phyloP scores from a whole-genome alignment of 306 rosid genomes.

The Amphicarpaea edgeworthii region DNA sequence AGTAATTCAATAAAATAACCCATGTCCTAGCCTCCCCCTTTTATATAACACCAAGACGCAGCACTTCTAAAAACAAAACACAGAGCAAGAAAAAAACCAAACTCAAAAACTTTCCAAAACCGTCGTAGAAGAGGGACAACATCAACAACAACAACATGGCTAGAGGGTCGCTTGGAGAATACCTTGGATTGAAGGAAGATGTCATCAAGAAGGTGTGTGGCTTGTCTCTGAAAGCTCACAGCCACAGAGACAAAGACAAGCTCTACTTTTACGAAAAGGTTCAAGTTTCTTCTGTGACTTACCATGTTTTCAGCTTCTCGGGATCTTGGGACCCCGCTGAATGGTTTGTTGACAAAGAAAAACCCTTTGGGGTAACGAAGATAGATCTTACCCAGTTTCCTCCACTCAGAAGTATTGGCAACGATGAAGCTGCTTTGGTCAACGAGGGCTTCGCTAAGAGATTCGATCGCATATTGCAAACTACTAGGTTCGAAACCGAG shows the following conservation, averaged over 20 bases:
- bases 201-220: constrained; percentile 48
- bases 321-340: constrained; percentile 55
- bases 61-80: neutral
- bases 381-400: constrained; percentile 57
- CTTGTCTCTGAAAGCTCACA: constrained; percentile 55
- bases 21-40: neutral
- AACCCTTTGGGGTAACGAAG: constrained; percentile 60
- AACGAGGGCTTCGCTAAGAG: constrained; percentile 58
- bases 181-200: constrained; percentile 48
- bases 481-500: constrained; percentile 41
- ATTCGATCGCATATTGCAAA: constrained; percentile 44
- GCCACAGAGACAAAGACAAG: constrained; percentile 37
- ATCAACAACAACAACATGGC: constrained; percentile 57
- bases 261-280: constrained; percentile 11
- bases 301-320: constrained; percentile 57
- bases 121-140: neutral
- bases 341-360: constrained; percentile 47
- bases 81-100: neutral
- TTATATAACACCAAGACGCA: neutral
- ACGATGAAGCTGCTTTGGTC: constrained; percentile 58
- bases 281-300: constrained; percentile 36
- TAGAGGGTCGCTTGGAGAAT: constrained; percentile 49
- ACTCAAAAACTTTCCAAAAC: neutral
- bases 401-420: constrained; percentile 71
- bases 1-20: too few species aligned